Evolutionary conservation across 805 yeast genomes (phyloP).

Genomic region (Candida ortonii): DNA sequence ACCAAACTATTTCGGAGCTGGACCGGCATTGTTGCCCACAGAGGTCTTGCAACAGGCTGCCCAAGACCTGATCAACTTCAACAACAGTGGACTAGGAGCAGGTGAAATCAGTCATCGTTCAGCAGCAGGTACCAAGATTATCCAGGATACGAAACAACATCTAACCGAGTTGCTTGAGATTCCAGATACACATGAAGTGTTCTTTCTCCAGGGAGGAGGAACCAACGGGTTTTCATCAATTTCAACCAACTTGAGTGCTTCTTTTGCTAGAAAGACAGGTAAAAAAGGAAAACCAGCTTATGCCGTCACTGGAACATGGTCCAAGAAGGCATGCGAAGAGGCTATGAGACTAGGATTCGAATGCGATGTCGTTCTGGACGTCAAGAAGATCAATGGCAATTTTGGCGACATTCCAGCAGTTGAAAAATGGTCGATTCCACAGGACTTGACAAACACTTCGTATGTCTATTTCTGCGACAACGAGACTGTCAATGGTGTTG

Average conservation of each 20-base stretch:
- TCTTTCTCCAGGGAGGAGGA: conserved; percentile 97
- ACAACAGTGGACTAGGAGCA: conserved; percentile 73
- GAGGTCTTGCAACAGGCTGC: conserved; percentile 86
- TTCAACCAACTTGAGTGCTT: conserved; percentile 77
- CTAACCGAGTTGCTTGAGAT: conserved; percentile 62
- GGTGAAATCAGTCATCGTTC: conserved; percentile 98
- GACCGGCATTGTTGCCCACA: conserved; percentile 92
- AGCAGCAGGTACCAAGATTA: conserved; percentile 70
- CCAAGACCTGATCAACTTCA: conserved; percentile 68
- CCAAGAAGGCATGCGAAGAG: conserved; percentile 83
- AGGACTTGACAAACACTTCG: conserved; percentile 65
- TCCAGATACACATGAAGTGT: conserved; percentile 92
- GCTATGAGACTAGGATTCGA: conserved; percentile 80
- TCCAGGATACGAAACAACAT: conserved; percentile 71
- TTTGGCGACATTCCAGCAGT: conserved; percentile 67
- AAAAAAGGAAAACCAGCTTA: conserved; percentile 80
- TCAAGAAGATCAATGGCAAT: conserved; percentile 55
- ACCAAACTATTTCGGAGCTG: conserved; percentile 94
- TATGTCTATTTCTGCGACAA: conserved; percentile 92
- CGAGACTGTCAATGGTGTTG: conserved; percentile 96
- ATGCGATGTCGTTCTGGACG: conserved; percentile 63
- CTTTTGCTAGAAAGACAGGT: conserved; percentile 62
- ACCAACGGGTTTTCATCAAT: conserved; percentile 92
- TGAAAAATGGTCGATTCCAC: conserved; percentile 58
- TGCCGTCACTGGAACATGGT: conserved; percentile 92